Percentiles rank a stretch among this genome's conserved stretches.
Evolutionary conservation across 192 early-diverging fungal genomes (phyloP).

Genomic region (Umbelopsis ramanniana): DNA sequence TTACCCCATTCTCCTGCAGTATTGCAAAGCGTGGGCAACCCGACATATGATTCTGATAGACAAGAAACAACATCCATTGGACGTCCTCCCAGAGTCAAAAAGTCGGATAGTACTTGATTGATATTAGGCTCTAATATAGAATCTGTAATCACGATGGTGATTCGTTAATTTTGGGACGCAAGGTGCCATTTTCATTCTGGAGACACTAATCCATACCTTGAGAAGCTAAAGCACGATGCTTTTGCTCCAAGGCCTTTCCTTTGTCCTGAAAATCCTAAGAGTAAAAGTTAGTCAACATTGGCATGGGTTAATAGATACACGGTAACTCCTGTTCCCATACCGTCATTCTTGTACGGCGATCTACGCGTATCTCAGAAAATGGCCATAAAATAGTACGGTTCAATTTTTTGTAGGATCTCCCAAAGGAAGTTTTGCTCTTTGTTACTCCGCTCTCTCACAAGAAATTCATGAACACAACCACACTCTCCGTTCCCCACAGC

Average conservation of each 20-base stretch:
- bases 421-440: no score
- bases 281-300: background rate
- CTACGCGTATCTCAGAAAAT: conserved; percentile 1
- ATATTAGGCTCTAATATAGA: conserved; percentile 56
- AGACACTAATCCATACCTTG: background rate
- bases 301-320: background rate
- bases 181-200: background rate
- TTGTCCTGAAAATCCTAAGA: conserved; percentile 12
- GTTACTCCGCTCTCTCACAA: background rate
- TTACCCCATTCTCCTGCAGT: conserved; percentile 42
- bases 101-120: conserved; percentile 38
- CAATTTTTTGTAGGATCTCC: no score
- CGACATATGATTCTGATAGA: conserved; percentile 55
- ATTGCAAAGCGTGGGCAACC: conserved; percentile 59
- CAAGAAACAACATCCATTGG: conserved; percentile 54
- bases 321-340: background rate
- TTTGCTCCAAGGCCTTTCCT: conserved; percentile 9
- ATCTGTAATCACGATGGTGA: conserved; percentile 24
- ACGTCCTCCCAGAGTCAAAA: conserved; percentile 48
- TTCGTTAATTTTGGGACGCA: background rate
- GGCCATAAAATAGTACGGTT: background rate
- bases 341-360: background rate
- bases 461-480: background rate
- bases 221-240: conserved; percentile 13
- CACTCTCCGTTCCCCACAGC: background rate